Conservation (phyloP, 805 yeast species). For the Yamadazyma sp. region DNA sequence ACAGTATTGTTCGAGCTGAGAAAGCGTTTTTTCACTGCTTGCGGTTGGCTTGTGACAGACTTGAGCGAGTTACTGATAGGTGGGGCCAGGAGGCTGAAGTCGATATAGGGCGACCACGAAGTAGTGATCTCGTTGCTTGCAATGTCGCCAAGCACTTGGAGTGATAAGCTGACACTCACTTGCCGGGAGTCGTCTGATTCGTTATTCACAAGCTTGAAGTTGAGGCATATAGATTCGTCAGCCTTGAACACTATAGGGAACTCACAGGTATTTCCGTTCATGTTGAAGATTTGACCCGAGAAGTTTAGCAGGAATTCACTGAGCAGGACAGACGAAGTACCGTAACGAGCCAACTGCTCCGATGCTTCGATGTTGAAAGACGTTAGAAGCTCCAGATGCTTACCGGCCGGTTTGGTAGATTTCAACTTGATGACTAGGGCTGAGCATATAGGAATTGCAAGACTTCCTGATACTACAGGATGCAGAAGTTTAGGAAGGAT, state of each 20-base stretch:
- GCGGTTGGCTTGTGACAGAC: conserved; percentile 18
- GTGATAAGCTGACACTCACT: conserved; percentile 7
- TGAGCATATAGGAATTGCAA: conserved; percentile 26
- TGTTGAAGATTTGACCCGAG: conserved; percentile 12
- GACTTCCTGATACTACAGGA: not conserved
- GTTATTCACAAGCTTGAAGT: conserved; percentile 34
- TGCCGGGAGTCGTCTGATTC: conserved; percentile 20
- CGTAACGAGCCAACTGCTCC: conserved; percentile 30
- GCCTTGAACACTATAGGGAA: conserved; percentile 29
- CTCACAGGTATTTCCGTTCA: conserved; percentile 11
- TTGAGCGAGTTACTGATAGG: conserved; percentile 40
- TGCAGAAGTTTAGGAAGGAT: not conserved
- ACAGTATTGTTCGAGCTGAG: not conserved
- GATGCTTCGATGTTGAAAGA: conserved; percentile 50
- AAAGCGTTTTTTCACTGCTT: conserved; percentile 1
- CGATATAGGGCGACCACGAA: conserved; percentile 41
- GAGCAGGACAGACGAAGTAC: conserved; percentile 5
- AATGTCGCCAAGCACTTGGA: conserved; percentile 16
- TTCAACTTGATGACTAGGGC: conserved; percentile 47
- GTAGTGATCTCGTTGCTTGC: conserved; percentile 33
- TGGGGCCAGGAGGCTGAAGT: conserved; percentile 36
- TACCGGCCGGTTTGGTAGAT: conserved; percentile 50
- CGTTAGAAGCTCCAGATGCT: conserved; percentile 44
- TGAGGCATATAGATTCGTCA: conserved; percentile 34
- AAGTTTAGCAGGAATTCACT: conserved; percentile 11